These are phyloP conservation scores for Amanita jacksonii DNA, from an alignment of 768 basidiomycete genomes.

Conservation along the genomic window DNA sequence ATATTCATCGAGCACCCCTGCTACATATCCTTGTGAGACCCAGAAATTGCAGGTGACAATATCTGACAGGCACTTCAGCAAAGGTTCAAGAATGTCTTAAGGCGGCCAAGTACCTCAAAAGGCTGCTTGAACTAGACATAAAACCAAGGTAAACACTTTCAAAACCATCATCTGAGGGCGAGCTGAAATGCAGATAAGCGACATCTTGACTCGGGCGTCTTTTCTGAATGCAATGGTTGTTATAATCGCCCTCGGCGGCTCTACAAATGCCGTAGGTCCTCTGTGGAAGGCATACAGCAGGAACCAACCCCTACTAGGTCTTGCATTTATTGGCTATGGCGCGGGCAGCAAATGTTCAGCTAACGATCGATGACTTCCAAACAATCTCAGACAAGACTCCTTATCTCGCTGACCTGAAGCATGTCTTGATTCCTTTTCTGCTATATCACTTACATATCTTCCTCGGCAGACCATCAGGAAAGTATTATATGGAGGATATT, in stretches of 20 bases:
- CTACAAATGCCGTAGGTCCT: slow-evolving; percentile 69
- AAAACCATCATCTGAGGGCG: too few species aligned
- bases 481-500: slow-evolving; percentile 86
- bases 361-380: slow-evolving; percentile 85
- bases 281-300: too few species aligned
- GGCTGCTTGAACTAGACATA: slow-evolving; percentile 64
- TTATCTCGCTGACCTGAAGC: slow-evolving; percentile 71
- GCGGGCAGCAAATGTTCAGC: slow-evolving; percentile 59
- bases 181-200: slow-evolving; percentile 16
- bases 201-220: slow-evolving; percentile 36
- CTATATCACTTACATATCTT: neutral
- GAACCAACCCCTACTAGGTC: slow-evolving; percentile 33
- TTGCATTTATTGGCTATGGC: slow-evolving; percentile 82
- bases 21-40: slow-evolving; percentile 51
- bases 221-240: slow-evolving; percentile 82
- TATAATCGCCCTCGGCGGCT: slow-evolving; percentile 74
- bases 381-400: slow-evolving; percentile 70
- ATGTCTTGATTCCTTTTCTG: neutral
- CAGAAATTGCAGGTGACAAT: neutral
- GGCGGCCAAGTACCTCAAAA: slow-evolving; percentile 70
- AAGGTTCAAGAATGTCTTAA: slow-evolving; percentile 77
- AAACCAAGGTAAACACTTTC: slow-evolving; percentile 62
- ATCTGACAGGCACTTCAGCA: slow-evolving; percentile 28
- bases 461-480: slow-evolving; percentile 58
- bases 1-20: slow-evolving; percentile 73